phyloP scores from a whole-genome alignment of 768 basidiomycete genomes.

The Vararia minispora region DNA sequence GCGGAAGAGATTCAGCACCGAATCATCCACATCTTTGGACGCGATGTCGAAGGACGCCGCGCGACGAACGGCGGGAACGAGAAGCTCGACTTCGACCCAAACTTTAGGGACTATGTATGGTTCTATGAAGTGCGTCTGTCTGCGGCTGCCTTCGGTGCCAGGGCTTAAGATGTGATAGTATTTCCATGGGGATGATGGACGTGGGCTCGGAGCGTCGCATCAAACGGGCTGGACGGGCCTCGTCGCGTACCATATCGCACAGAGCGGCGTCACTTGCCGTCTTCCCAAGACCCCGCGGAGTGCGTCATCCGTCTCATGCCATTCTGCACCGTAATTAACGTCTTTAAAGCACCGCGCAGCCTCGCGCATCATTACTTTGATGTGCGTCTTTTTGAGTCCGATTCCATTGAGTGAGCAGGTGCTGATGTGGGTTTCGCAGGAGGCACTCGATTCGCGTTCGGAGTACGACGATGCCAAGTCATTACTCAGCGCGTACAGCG shows the following conservation, averaged over 20 bases:
- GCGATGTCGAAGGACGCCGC: constrained; percentile 75
- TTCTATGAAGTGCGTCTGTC: constrained; percentile 76
- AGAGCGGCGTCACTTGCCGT: constrained; percentile 81
- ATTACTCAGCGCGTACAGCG: constrained; percentile 47
- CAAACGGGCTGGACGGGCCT: constrained; percentile 98
- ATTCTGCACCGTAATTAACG: neutral
- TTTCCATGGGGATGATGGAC: constrained; percentile 91
- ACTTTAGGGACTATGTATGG: constrained; percentile 95
- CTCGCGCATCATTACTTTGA: constrained; percentile 91
- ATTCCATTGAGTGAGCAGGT: constrained; percentile 5
- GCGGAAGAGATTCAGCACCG: constrained; percentile 98
- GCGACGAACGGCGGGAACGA: constrained; percentile 88
- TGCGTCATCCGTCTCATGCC: constrained; percentile 27
- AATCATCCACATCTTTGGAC: constrained; percentile 97
- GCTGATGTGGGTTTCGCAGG: constrained; percentile 28
- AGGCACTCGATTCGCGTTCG: constrained; percentile 61
- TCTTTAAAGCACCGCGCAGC: constrained; percentile 63
- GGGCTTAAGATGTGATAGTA: constrained; percentile 36
- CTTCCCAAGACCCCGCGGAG: constrained; percentile 92
- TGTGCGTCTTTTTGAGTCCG: constrained; percentile 34
- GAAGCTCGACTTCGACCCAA: constrained; percentile 81
- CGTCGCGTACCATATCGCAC: constrained; percentile 84
- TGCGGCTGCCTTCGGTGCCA: too few relatives aligned
- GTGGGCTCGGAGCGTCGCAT: constrained; percentile 93
- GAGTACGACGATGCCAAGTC: constrained; percentile 64